Evolutionary conservation across 2,329 filamentous ascomycete genomes (phyloP).

Genomic region (Acrodontium crateriforme): DNA sequence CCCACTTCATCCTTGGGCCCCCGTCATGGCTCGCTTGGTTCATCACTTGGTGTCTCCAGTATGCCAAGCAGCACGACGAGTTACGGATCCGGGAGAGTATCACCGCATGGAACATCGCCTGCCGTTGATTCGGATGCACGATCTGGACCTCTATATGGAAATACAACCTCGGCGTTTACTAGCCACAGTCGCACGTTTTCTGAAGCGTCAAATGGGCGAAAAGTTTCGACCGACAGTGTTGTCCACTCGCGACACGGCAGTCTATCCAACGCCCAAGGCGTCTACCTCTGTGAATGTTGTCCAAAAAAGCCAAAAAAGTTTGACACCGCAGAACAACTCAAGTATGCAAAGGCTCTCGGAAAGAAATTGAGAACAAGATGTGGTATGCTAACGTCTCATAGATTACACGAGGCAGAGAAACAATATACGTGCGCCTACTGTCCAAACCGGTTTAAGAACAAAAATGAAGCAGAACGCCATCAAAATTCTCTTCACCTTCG

Average conservation of each 20-base stretch:
- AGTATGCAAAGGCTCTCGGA: constrained; percentile 51
- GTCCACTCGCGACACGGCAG: constrained; percentile 35
- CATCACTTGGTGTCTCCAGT: constrained; percentile 42
- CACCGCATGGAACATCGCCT: constrained; percentile 46
- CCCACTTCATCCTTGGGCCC: constrained; percentile 50
- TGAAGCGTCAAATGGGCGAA: too few relatives aligned
- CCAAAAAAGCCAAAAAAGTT: constrained; percentile 97
- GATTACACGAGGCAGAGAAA: constrained; percentile 83
- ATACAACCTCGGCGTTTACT: too few relatives aligned
- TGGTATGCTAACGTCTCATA: too few relatives aligned
- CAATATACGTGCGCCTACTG: constrained; percentile 91
- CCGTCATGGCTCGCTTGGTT: constrained; percentile 49
- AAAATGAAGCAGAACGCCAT: constrained; percentile 93
- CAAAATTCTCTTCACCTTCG: constrained; percentile 90
- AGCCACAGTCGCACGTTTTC: too few relatives aligned
- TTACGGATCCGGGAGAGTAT: constrained; percentile 47
- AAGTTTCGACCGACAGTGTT: constrained; percentile 33
- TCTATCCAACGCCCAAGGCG: constrained; percentile 40
- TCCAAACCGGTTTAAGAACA: constrained; percentile 95
- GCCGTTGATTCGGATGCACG: constrained; percentile 37
- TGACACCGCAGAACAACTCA: constrained; percentile 67
- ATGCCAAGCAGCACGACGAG: constrained; percentile 53
- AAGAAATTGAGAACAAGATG: too few relatives aligned
- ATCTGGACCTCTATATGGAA: constrained; percentile 20
- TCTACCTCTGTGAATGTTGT: constrained; percentile 81